Percentiles rank a stretch among this genome's conserved stretches.
phyloP scores from a whole-genome alignment of 2,329 filamentous ascomycete genomes.

The Sporothrix mexicana region DNA sequence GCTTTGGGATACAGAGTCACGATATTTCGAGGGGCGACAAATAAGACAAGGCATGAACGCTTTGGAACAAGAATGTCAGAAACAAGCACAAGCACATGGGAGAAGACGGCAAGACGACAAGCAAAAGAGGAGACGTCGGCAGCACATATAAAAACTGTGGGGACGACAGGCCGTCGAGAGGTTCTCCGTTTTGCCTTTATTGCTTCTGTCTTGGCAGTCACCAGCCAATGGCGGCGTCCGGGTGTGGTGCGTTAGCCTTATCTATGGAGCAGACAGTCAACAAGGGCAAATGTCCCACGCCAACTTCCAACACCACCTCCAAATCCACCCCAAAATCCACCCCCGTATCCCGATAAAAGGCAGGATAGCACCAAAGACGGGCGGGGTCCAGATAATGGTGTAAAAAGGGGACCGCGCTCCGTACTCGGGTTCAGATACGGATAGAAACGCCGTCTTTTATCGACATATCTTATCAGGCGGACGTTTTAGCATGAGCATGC shows the following conservation, averaged over 20 bases:
- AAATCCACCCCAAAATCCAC: not conserved
- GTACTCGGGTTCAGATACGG: not conserved
- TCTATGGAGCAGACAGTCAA: not conserved
- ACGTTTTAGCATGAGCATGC: not conserved
- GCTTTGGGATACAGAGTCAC: no score
- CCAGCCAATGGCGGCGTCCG: constrained; percentile 5
- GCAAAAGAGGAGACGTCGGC: not conserved
- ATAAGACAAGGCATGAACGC: no score
- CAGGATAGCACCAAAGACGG: not conserved
- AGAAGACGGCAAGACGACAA: not conserved
- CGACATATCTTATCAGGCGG: constrained; percentile 6
- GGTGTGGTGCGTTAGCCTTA: constrained; percentile 5
- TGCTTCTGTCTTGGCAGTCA: no score
- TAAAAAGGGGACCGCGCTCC: no score
- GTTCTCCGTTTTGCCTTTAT: not conserved
- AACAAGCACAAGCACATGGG: not conserved
- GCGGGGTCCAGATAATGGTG: not conserved
- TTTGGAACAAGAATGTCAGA: not conserved
- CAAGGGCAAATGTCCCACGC: not conserved
- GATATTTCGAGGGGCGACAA: no score
- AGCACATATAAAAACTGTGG: not conserved
- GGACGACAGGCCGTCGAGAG: not conserved
- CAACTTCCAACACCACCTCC: not conserved
- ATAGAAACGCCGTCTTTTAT: constrained; percentile 11
- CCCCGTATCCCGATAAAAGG: constrained; percentile 12